Base-by-base conservation (phyloP, 176 grass and related monocot species). In the Aegilops speltoides region DNA sequence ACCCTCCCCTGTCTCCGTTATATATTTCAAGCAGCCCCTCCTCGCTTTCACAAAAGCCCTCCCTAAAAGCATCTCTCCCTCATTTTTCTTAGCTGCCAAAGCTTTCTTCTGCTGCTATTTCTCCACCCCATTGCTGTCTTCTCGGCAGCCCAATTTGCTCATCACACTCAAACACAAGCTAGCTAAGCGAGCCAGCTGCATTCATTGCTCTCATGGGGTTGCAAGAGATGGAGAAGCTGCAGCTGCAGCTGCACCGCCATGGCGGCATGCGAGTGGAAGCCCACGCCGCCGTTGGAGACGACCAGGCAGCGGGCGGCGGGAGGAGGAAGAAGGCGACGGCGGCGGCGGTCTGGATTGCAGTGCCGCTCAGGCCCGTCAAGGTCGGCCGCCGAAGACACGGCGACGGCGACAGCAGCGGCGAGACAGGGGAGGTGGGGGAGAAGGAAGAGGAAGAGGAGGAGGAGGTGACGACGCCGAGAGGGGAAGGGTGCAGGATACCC, bases 391-490 rank as follows among this genome's bases (percentile, higher is more conserved):
- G 54, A 81, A 62, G 77, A 45, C 86, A n/a, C 6, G 28, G 38
- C 38, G 38, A 8, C 36, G 36, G 38, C 38, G 38, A 10, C 38
- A 10, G 38, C 38, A 40, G 50, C 50, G 16, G 50, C 6, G 50
- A 54, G 50, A 5, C 16, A 54, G 50, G 15, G 50, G 50, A 2
- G 50, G 5, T 1, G 19, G 7, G 22, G 54, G 38, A 64, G 11
- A 29, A 50, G 0, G 33, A 65, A 0, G 74, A 40, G 0, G 88
- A 90, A 13, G 85, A 65, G 1, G 74, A 52, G 0, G 88, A 90
- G 6, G 85, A 61, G 74, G 77, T 83, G 38, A 78, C 73, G 22
- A 91, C 89, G 38, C 89, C 89, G 63, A 88, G 32, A 20, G 89
- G 82, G 12, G 38, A 85, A 43, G 86, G 48, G 13, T 88, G 86